These are phyloP conservation scores for Fusarium phyllophilum DNA, from an alignment of 2,329 filamentous ascomycete genomes.

Conservation along the genomic window DNA sequence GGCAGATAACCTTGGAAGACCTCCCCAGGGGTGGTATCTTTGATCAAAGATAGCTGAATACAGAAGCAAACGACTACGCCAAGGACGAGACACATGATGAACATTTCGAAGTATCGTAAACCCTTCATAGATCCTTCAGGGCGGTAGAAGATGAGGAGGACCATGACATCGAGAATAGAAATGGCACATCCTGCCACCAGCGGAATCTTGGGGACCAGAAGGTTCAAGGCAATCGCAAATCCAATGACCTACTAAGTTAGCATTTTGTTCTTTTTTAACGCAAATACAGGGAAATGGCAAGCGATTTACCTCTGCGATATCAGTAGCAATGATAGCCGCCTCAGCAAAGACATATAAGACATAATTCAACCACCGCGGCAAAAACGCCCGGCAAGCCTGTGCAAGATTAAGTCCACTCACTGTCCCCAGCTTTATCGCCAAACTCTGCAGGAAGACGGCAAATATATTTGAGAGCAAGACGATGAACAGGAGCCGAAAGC, in stretches of 20 bases:
- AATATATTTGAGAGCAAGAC: background rate
- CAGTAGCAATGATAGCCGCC: background rate
- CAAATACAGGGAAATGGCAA: background rate
- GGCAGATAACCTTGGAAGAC: background rate
- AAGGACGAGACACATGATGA: background rate
- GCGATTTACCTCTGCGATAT: background rate
- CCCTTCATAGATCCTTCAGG: background rate
- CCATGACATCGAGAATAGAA: background rate
- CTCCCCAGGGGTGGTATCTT: background rate
- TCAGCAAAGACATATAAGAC: background rate
- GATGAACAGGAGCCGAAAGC: background rate
- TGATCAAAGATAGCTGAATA: background rate
- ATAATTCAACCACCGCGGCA: background rate
- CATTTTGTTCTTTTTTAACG: accelerated
- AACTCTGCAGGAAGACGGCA: background rate
- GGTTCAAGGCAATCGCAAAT: background rate
- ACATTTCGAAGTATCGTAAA: background rate
- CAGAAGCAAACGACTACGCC: background rate
- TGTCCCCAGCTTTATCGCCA: background rate
- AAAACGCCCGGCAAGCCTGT: background rate
- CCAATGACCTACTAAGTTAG: background rate
- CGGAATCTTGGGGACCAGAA: background rate
- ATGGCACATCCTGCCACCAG: background rate
- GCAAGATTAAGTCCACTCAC: background rate
- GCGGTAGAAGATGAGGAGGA: background rate